These are phyloP conservation scores for Leccinellum albellum DNA, from an alignment of 768 basidiomycete species.

Conservation along the genomic window DNA sequence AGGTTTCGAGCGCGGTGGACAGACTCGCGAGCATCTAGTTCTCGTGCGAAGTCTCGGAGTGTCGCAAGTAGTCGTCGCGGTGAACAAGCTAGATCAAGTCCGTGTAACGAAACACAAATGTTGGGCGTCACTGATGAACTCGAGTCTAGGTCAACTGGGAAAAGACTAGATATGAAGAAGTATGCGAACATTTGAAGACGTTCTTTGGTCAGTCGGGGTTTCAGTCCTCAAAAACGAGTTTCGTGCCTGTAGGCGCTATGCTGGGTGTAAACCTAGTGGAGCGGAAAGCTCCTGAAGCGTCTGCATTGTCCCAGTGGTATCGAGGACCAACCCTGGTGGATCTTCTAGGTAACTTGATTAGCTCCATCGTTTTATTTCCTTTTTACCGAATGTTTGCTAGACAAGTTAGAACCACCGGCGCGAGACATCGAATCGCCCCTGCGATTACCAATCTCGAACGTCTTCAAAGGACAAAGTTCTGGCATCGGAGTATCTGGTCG, in stretches of 20 bases:
- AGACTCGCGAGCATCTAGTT: slow-evolving; percentile 91
- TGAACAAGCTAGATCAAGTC: slow-evolving; percentile 92
- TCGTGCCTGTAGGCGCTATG: slow-evolving; percentile 88
- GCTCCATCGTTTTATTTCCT: neutral
- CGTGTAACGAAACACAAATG: neutral
- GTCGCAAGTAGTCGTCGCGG: slow-evolving; percentile 82
- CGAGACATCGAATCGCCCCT: slow-evolving; percentile 75
- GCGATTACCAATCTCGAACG: slow-evolving; percentile 89
- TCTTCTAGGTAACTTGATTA: slow-evolving; percentile 57
- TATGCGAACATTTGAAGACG: slow-evolving; percentile 64
- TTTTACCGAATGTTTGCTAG: slow-evolving; percentile 37
- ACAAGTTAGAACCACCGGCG: slow-evolving; percentile 74
- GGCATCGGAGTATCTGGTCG: slow-evolving; percentile 79
- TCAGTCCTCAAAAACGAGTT: slow-evolving; percentile 68
- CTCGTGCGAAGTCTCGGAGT: slow-evolving; percentile 92
- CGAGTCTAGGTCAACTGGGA: slow-evolving; percentile 78
- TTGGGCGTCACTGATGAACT: neutral
- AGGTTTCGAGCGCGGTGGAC: slow-evolving; percentile 90
- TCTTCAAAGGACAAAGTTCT: slow-evolving; percentile 85
- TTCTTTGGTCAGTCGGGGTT: slow-evolving; percentile 92
- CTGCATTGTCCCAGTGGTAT: slow-evolving; percentile 69
- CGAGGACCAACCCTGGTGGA: slow-evolving; percentile 81
- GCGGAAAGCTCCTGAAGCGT: slow-evolving; percentile 44
- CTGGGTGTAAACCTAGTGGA: slow-evolving; percentile 78
- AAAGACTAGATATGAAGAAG: slow-evolving; percentile 78